phyloP scores from a whole-genome alignment of 176 grass and related monocot genomes.

The Ampelocalamus luodianensis region DNA sequence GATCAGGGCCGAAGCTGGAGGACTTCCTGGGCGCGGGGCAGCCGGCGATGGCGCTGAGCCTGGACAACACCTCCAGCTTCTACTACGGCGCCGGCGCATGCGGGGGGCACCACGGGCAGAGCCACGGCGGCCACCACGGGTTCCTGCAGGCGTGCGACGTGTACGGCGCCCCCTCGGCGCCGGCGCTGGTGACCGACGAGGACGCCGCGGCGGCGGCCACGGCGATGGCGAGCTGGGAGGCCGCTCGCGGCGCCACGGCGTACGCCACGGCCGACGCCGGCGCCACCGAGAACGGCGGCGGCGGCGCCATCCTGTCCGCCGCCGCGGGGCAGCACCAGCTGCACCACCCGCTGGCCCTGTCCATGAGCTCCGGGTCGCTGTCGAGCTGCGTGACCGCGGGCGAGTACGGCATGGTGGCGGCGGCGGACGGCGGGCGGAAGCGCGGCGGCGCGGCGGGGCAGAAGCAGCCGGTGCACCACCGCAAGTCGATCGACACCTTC shows the following conservation, averaged over 20 bases:
- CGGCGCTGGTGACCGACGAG: conserved; percentile 14
- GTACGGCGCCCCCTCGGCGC: conserved; percentile 30
- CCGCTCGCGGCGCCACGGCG: conserved; percentile 27
- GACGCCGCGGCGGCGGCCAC: conserved; percentile 36
- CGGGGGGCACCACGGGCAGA: neutral
- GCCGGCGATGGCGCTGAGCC: conserved; percentile 83
- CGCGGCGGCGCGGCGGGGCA: conserved; percentile 59
- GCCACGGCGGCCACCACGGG: conserved; percentile 24
- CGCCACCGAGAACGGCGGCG: neutral
- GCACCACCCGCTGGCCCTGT: conserved; percentile 73
- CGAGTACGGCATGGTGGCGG: conserved; percentile 33
- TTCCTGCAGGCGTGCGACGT: conserved; percentile 68
- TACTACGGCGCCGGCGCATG: conserved; percentile 49
- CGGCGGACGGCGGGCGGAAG: conserved; percentile 65
- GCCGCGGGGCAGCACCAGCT: conserved; percentile 22
- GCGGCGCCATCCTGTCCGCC: neutral
- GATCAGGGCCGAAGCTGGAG: conserved; percentile 89
- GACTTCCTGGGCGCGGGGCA: conserved; percentile 81
- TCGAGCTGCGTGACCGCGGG: conserved; percentile 70
- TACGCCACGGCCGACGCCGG: conserved; percentile 3
- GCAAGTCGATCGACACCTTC: conserved; percentile 99
- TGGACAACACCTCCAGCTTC: conserved; percentile 73
- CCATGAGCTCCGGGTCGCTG: conserved; percentile 87
- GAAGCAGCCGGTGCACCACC: conserved; percentile 94
- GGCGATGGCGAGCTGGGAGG: conserved; percentile 55